Conservation (phyloP, 345 rosid species). For the Eucalyptus pumila region DNA sequence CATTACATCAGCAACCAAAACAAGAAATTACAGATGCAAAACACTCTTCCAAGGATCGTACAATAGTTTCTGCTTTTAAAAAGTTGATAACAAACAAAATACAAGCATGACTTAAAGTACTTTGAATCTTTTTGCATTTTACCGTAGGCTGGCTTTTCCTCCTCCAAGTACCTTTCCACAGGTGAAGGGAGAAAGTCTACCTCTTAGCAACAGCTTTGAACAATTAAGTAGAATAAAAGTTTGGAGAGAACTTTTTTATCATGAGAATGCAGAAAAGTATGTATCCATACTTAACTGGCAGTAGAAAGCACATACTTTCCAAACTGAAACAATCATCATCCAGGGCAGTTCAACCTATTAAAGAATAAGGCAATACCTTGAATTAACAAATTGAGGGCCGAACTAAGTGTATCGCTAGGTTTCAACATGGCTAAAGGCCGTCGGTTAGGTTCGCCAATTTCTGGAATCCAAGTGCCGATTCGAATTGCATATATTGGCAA, state of each 20-base stretch:
- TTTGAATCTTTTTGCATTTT: not conserved
- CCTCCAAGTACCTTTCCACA: not conserved
- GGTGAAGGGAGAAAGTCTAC: not conserved
- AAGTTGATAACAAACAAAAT: not conserved
- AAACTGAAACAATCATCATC: not conserved
- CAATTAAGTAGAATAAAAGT: not conserved
- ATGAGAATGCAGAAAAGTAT: not conserved
- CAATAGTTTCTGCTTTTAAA: not conserved
- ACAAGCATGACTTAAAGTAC: not conserved
- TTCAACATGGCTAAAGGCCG: conserved; percentile 47
- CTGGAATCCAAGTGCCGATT: conserved; percentile 91
- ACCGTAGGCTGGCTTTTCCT: not conserved
- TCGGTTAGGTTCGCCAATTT: conserved; percentile 62
- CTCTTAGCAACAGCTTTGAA: not conserved
- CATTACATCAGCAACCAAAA: not conserved
- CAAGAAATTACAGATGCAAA: not conserved
- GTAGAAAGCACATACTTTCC: not conserved
- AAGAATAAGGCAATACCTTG: conserved; percentile 28
- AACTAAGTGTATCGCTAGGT: conserved; percentile 49
- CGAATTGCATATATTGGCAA: conserved; percentile 71
- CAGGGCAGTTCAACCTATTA: not conserved
- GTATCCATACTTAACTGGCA: not conserved
- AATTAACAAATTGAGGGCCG: conserved; percentile 50
- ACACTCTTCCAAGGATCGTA: not conserved
- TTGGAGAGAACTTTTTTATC: not conserved